Evolutionary conservation across 2,329 filamentous ascomycete species (phyloP), one percentile per base, ranked within the genome.

Genomic region (Exophiala spinifera): DNA sequence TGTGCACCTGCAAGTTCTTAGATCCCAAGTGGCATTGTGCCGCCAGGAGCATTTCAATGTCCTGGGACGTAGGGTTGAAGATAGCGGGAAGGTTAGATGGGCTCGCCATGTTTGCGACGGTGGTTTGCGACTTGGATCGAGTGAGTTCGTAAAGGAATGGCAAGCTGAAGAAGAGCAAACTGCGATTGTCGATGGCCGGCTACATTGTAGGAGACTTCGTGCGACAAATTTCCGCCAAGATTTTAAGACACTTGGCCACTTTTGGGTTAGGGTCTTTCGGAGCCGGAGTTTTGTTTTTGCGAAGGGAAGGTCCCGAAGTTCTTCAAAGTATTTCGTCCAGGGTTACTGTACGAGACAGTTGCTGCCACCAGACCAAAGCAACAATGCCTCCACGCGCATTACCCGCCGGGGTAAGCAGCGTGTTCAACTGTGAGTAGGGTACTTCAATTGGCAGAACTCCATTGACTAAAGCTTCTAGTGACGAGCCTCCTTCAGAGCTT

Each of bases 1-100:
- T 97, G 84, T 97, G 91, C 75, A 95, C 89, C 85, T 97, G 94
- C 71, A 99, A 78, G 86, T 99, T 99, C 89, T 97, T 97, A 80
- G 87, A 90, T 72, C 94, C 94, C 70, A 97, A 85, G 80, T 99
- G 95, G 80, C 82, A 85, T 82, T 97, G 91, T 72, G 95, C 91
- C 73, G 91, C 88, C 70, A 99, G 88, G 74, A 99, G 90, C 89
- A 91, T 94, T 89, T 99, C 94, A 81, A 99, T 95, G 83, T 99
- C 94, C 82, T 95, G 86, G 74, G 86, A 87, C 72, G 94, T 97
- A 74, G 94, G 89, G 84, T 96, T 94, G 87, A 99, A 96, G 73
- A 88, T 82, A 67, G 91, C 82, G 75, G 94, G 94, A 67, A 96
- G 88, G 82, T 96, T 95, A 72, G 85, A 83, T 76, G 92, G 89